phyloP scores from a whole-genome alignment of 1,284 basidiomycete species.

The Leccinum holopus region DNA sequence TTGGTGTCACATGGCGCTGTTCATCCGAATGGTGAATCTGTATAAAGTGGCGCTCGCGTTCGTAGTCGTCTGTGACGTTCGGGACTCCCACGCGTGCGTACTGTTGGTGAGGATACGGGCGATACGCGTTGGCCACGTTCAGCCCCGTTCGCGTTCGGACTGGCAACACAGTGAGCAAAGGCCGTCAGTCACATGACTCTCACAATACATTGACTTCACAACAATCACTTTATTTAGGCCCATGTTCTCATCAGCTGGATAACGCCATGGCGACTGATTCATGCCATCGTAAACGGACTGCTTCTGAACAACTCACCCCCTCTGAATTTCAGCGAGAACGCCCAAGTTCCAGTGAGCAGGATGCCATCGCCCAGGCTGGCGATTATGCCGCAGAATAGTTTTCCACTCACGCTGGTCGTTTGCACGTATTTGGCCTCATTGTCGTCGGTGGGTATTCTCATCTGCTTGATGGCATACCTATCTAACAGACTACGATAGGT shows the following conservation, averaged over 20 bases:
- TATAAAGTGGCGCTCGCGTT: conserved; percentile 48
- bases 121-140: conserved; percentile 22
- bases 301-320: neutral
- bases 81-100: conserved; percentile 31
- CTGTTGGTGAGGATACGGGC: conserved; percentile 26
- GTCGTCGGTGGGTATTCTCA: neutral
- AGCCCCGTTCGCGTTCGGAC: conserved; percentile 10
- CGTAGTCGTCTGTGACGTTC: conserved; percentile 70
- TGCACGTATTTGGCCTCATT: neutral
- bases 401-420: neutral
- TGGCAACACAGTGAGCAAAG: conserved; percentile 16
- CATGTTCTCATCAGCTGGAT: no score
- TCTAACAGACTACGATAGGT: neutral
- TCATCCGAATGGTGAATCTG: conserved; percentile 2
- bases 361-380: neutral
- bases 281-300: neutral
- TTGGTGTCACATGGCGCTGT: conserved; percentile 15
- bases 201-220: no score
- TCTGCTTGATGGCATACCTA: neutral
- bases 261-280: neutral
- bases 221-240: no score
- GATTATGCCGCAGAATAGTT: neutral
- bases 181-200: no score
- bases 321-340: neutral
- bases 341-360: neutral